Evolutionary conservation across 2,329 filamentous ascomycete species (phyloP).

Genomic region (Curvularia spicifera): DNA sequence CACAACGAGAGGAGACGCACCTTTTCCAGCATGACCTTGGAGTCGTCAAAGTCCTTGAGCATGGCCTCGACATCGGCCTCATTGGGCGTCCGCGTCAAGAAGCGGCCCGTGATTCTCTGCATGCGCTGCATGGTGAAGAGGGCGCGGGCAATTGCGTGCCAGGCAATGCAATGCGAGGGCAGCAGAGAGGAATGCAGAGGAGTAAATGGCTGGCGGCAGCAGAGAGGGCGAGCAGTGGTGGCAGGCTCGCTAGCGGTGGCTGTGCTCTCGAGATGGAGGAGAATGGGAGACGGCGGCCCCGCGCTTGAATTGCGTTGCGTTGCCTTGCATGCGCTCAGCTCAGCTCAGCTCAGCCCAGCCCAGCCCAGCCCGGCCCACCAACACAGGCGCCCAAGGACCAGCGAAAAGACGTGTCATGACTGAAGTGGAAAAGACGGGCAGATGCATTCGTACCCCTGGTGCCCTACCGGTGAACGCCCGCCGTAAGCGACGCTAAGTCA

Average conservation of each 20-base stretch:
- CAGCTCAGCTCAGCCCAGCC: constrained; percentile 9
- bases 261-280: constrained; percentile 27
- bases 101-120: constrained; percentile 75
- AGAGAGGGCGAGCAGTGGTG: constrained; percentile 9
- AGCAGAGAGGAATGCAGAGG: constrained; percentile 5
- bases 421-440: constrained; percentile 9
- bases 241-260: constrained; percentile 26
- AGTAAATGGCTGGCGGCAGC: constrained; percentile 1
- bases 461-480: constrained; percentile 11
- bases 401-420: constrained; percentile 14
- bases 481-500: constrained; percentile 15
- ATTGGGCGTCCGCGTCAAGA: constrained; percentile 74
- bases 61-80: constrained; percentile 77
- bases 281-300: constrained; percentile 14
- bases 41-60: constrained; percentile 80
- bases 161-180: constrained; percentile 11
- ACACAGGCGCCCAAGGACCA: constrained; percentile 2
- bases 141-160: constrained; percentile 26
- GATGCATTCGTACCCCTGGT: constrained; percentile 3
- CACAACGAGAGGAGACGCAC: constrained; percentile 54
- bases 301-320: constrained; percentile 31
- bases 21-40: constrained; percentile 74
- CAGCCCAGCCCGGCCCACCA: not conserved
- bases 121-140: constrained; percentile 68
- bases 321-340: constrained; percentile 29